phyloP scores from a whole-genome alignment of 768 basidiomycete genomes.

The Pleurotus tuoliensis region DNA sequence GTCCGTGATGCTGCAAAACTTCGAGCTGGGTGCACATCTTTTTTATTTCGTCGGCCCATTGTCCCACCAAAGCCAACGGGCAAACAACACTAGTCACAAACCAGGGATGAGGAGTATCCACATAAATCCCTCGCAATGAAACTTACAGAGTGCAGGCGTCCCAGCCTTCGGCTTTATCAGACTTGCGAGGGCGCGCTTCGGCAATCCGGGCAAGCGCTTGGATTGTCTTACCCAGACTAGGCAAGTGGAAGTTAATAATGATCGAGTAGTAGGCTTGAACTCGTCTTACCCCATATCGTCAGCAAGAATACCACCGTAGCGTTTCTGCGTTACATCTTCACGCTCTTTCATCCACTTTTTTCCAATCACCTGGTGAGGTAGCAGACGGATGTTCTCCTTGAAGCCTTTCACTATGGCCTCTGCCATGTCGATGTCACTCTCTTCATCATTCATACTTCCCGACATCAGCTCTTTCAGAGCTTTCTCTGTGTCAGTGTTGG shows the following conservation, averaged over 20 bases:
- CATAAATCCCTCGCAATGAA: neutral
- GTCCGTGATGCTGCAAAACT: conserved; percentile 84
- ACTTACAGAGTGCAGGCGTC: conserved; percentile 67
- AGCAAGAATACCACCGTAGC: conserved; percentile 83
- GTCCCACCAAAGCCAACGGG: conserved; percentile 81
- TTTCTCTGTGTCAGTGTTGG: conserved; percentile 64
- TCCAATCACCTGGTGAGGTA: conserved; percentile 88
- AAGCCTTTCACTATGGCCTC: conserved; percentile 80
- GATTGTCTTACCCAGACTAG: conserved; percentile 83
- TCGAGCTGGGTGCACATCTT: conserved; percentile 64
- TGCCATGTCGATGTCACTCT: conserved; percentile 54
- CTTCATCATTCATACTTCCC: conserved; percentile 59
- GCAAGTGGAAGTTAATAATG: neutral
- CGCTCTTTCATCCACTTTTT: conserved; percentile 85
- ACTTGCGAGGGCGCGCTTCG: conserved; percentile 68
- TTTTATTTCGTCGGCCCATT: conserved; percentile 86
- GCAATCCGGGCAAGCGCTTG: conserved; percentile 87
- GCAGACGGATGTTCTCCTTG: conserved; percentile 57
- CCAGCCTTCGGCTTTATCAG: conserved; percentile 72
- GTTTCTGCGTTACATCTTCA: conserved; percentile 64
- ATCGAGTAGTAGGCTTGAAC: conserved; percentile 5
- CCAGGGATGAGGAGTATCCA: conserved; percentile 1
- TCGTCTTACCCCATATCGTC: conserved; percentile 77
- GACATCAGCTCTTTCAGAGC: conserved; percentile 75
- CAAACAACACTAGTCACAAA: conserved; percentile 65